Base-by-base conservation (phyloP, 768 basidiomycete genomes). In the Solioccasus polychromus region DNA sequence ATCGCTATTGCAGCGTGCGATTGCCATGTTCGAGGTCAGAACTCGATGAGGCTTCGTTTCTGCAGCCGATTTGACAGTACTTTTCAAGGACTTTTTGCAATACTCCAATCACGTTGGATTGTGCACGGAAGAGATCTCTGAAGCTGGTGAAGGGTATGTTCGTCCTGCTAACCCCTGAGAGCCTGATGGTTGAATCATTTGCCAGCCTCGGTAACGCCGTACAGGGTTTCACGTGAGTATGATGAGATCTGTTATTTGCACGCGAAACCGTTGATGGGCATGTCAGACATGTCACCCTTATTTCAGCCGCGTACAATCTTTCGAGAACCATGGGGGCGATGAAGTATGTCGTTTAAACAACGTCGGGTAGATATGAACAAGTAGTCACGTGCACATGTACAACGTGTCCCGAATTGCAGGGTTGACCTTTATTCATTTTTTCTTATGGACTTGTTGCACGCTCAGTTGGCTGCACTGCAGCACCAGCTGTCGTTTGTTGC, bases 61-160 rank as follows among this genome's bases (percentile, higher is more conserved):
- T 5, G 10, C 24, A 17, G 28, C 31, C 48, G 38, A 51, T 22
- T 6, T 4, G 12, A 53, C 36, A 17, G 28, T 34, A 25, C 17
- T 25, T 26, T 22, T 8, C n/a, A 50, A 86, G 83, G 85, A 87
- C 63, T 89, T 90, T 63, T 60, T 88, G 41, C 73, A 87, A 35
- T 92, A 88, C 62, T 79, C 84, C 5, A 94, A 94, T 63, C 92
- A 95, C 57, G 83, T 93, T 26, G 89, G 86, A 0, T 68, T 94
- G 25, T 92, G 89, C 62, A 87, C 83, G 0, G 92, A 90, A 62
- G 89, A 91, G 59, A 88, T 90, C 34, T 89, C 86, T 0, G 83
- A 83, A 50, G 81, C 88, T 24, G 91, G 92, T 9, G 90, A 92
- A 68, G 86, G 79, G 84, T 88, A 52, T 44, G 79, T 69, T 5